These are phyloP conservation scores for Suillus variegatus DNA, from an alignment of 768 basidiomycete species.

Conservation along the genomic window DNA sequence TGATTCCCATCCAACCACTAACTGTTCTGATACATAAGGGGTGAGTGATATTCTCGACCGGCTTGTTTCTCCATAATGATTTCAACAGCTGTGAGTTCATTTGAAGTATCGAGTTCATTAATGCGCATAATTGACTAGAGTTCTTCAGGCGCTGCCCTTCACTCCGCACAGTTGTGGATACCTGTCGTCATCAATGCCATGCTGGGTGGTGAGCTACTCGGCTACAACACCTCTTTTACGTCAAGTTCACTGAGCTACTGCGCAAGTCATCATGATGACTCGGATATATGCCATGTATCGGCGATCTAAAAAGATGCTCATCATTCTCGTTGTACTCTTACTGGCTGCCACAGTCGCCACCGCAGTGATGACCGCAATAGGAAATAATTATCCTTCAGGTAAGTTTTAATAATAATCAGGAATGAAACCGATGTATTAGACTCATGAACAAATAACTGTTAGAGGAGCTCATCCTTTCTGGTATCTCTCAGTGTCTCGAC, in stretches of 20 bases:
- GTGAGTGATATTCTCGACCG: not conserved
- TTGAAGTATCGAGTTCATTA: not conserved
- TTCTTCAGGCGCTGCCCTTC: not conserved
- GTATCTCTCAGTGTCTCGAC: not conserved
- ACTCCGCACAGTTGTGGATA: not conserved
- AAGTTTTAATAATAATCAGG: not conserved
- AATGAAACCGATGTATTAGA: not conserved
- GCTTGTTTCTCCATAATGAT: not conserved
- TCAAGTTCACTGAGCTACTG: not conserved
- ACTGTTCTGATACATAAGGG: not conserved
- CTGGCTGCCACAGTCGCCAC: not conserved
- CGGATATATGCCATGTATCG: not conserved
- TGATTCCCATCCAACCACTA: not conserved
- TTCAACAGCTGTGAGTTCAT: not conserved
- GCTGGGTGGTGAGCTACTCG: not conserved
- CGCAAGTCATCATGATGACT: not conserved
- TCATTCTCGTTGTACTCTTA: not conserved
- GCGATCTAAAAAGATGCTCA: not conserved
- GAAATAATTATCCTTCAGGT: not conserved
- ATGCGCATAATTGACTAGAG: not conserved
- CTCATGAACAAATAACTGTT: not conserved
- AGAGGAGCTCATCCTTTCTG: not conserved
- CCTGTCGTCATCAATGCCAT: not conserved
- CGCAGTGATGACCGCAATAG: not conserved
- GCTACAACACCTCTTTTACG: not conserved